Base-by-base conservation (phyloP, 306 rosid species). In the Rosa lucieae region DNA sequence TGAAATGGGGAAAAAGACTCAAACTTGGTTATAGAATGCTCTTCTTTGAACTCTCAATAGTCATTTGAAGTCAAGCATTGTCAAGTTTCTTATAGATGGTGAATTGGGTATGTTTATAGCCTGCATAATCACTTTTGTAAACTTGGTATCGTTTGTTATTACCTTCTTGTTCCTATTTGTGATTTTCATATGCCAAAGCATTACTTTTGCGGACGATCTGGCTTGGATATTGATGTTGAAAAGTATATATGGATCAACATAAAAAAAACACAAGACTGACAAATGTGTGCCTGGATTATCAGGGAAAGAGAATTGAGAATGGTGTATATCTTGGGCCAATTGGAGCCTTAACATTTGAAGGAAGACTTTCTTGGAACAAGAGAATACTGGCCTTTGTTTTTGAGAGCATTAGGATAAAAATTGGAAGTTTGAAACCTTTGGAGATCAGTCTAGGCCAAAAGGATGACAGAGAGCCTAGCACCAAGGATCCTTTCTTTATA, bases 231-330 rank as follows among this genome's bases (percentile, higher is more conserved):
- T 48, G 29, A n/a, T 53, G 46, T 72, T 55, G 44, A n/a, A 32
- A 56, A 75, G 53, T 13, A 42, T 14, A 35, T 46, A 15, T 13
- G 26, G 18, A 12, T 11, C 63, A 44, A 29, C 72, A 32, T 2
- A 32, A 0, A 56, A 1, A 14, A 5, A 58, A 46, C 51, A 10
- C 7, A 44, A 40, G 77, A 40, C 39, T 12, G 35, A 83, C 59
- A 65, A 37, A 75, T 42, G 79, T 53, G 39, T 82, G 40, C 5
- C 23, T 87, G 79, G 80, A 80, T 82, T 84, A 67, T 81, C 80
- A 95, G 99, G 97, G 85, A 43, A 93, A 87, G 85, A 90, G 98
- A 89, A 95, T 93, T 20, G 99, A 93, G 85, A 95, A 95, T 80
- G 96, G 98, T 3, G 91, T 91, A 40, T 93, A 86, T 86, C 89